Base-by-base conservation (phyloP, 306 rosid species). In the Crataegus laevigata region DNA sequence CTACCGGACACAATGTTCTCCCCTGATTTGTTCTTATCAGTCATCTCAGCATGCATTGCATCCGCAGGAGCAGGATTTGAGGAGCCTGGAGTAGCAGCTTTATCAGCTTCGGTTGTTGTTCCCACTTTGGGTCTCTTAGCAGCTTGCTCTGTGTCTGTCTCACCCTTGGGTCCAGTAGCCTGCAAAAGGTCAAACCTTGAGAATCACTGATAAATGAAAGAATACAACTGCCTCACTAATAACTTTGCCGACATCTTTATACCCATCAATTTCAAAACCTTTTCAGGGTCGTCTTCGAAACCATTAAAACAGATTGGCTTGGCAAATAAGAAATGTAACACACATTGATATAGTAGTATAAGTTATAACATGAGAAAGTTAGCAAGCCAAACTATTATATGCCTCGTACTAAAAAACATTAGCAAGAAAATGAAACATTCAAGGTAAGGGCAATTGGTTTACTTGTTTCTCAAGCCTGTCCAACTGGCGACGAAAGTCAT, bases 401-500 rank as follows among this genome's bases (percentile, higher is more conserved):
- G 11, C 66, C 77, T 60, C 60, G 47, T 55, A 80, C 25, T 8
- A 72, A 78, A 45, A 55, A 25, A 57, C 75, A 69, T 71, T 45
- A 62, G 75, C 71, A 10, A 76, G 69, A 74, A 66, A 15, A 10
- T 8, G 50, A 67, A 71, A 65, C 1, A 3, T 62, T 51, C 63
- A 78, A 66, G 30, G 38, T 34, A 40, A 78, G 78, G 63, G 40
- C 40, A 68, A 50, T 40, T 6, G 71, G 40, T 73, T 77, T 85
- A 92, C 99, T 68, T 90, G 93, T 87, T 96, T 92, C 85, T 82
- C 92, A 79, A 96, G 88, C 83, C 92, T 90, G 79, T 78, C 81
- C 81, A 96, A 84, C 83, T 83, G 89, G 69, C 94, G 98, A 76
- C 85, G 81, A 78, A 96, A 96, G 76, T 92, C 92, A 25, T 82